Base-by-base conservation (phyloP, 2,329 filamentous ascomycete species). In the Arthrobotrys conoides region DNA sequence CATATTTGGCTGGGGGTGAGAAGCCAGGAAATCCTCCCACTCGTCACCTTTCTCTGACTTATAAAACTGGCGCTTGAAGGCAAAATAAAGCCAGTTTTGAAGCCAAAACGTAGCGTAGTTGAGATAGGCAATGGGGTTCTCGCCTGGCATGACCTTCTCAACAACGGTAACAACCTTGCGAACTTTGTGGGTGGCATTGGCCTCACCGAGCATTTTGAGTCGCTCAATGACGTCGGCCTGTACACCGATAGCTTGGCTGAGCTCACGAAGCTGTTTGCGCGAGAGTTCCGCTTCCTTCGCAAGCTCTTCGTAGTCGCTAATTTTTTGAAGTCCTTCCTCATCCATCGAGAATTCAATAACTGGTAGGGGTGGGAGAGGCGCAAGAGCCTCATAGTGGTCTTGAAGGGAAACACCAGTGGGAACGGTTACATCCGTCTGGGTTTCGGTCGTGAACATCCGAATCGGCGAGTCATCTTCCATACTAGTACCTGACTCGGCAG, bases 91-190 rank as follows among this genome's bases (percentile, higher is more conserved):
- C 75, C 75, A 78, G 27, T 67, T 72, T 59, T 72, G 75, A 24
- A 78, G 53, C 75, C 75, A 78, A 16, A 57, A 78, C 36, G 75
- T 78, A 4, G 75, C 41, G 48, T 78, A 78, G 64, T 78, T 78
- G 68, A 78, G 68, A 22, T 78, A 78, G 20, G 75, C 68, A 48
- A 78, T 65, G 8, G 75, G 75, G 46, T 78, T 70, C 22, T 72
- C 75, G 16, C 68, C 68, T 14, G 68, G 61, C 20, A 78, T 78
- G n/a, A 38, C 24, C 24, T 72, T 78, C 36, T 78, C 75, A 51
- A 51, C 48, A 3, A 51, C 48, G 44, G 44, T 41, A 27, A 78
- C 38, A 14, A 71, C 53, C 6, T 57, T 67, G 44, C 68, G 68
- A 41, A 71, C 66, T 16, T 66, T 64, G 27, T 78, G 75, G 16